These are phyloP conservation scores for Vigna trinervia DNA, from an alignment of 306 rosid genomes.

Conservation along the genomic window DNA sequence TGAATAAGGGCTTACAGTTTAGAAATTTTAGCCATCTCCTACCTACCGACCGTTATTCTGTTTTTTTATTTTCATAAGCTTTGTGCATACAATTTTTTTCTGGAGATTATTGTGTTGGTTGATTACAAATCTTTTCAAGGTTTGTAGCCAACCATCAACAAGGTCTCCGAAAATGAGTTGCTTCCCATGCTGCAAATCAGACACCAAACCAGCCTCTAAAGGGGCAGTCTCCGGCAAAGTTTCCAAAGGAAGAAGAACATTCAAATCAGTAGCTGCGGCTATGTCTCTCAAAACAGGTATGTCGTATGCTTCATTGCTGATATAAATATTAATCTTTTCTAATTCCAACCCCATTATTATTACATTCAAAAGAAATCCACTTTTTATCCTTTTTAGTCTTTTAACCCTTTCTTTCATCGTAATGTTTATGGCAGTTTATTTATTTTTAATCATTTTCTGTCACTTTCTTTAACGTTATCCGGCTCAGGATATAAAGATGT, in stretches of 20 bases:
- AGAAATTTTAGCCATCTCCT: not conserved
- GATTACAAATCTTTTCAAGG: not conserved
- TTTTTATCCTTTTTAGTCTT: not conserved
- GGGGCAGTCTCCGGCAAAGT: not conserved
- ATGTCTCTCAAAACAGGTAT: slow-evolving; percentile 60
- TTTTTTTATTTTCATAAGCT: not conserved
- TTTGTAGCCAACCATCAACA: slow-evolving; percentile 6
- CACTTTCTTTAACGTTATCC: not conserved
- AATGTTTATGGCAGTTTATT: not conserved
- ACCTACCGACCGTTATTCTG: not conserved
- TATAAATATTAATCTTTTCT: not conserved
- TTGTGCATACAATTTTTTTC: slow-evolving; percentile 13
- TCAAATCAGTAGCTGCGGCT: slow-evolving; percentile 52
- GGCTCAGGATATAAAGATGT: not conserved
- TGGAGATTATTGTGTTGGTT: not conserved
- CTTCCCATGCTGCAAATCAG: slow-evolving; percentile 51
- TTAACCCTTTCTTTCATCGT: not conserved
- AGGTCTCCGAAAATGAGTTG: slow-evolving; percentile 47
- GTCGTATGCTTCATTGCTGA: not conserved
- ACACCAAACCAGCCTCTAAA: not conserved
- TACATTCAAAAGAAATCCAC: not conserved
- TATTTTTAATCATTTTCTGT: not conserved
- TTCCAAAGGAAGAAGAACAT: slow-evolving; percentile 42
- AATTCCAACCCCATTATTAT: not conserved
- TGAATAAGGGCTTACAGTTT: slow-evolving; percentile 7